phyloP scores from a whole-genome alignment of 2,329 filamentous ascomycete genomes.

The Sarocladium strictum region DNA sequence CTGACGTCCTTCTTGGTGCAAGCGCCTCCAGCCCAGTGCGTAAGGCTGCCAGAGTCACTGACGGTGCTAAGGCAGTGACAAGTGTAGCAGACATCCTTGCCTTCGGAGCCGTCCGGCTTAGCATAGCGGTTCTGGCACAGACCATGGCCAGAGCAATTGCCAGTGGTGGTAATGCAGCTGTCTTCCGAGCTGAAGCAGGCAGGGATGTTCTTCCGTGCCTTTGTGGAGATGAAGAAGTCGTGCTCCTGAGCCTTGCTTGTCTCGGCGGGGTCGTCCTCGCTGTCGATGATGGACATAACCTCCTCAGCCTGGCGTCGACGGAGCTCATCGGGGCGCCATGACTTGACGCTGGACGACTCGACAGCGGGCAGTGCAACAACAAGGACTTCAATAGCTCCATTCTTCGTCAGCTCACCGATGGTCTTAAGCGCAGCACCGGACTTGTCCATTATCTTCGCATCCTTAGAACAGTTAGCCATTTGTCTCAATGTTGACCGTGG shows the following conservation, averaged over 20 bases:
- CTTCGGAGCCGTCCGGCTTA: slow-evolving; percentile 30
- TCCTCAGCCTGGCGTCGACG: slow-evolving; percentile 42
- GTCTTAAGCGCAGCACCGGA: neutral
- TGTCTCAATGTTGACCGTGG: neutral
- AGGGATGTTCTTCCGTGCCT: slow-evolving; percentile 43
- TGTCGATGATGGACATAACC: slow-evolving; percentile 34
- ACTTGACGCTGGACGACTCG: neutral
- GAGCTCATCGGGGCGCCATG: slow-evolving; percentile 27
- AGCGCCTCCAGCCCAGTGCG: slow-evolving; percentile 75
- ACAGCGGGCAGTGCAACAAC: slow-evolving; percentile 1
- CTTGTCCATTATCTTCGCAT: slow-evolving; percentile 31
- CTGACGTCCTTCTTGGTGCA: slow-evolving; percentile 93
- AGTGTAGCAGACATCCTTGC: slow-evolving; percentile 58
- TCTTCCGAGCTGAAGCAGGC: slow-evolving; percentile 69
- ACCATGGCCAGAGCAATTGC: slow-evolving; percentile 79
- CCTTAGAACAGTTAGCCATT: slow-evolving; percentile 24
- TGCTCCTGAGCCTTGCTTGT: slow-evolving; percentile 17
- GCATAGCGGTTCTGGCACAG: slow-evolving; percentile 63
- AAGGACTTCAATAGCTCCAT: neutral
- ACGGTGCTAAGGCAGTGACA: slow-evolving; percentile 67
- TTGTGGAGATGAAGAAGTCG: slow-evolving; percentile 26
- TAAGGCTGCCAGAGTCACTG: slow-evolving; percentile 51
- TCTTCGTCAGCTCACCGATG: neutral
- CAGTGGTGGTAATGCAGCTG: slow-evolving; percentile 63
- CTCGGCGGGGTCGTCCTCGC: slow-evolving; percentile 16